These are phyloP conservation scores for Eucalyptus regnans DNA, from an alignment of 345 rosid species.

Conservation along the genomic window DNA sequence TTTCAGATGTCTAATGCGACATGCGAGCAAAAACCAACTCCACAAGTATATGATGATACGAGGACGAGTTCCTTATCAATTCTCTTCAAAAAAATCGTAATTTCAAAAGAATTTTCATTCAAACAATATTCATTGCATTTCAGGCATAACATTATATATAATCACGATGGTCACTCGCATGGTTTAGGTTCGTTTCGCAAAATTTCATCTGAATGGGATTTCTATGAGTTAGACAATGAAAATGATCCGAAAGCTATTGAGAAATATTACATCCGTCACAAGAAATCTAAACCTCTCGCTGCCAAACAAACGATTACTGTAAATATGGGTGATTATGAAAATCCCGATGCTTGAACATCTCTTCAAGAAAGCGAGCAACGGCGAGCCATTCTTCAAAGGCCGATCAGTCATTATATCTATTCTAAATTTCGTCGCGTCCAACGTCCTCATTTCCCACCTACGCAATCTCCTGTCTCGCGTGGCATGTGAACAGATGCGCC, in stretches of 20 bases:
- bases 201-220: too few relatives aligned
- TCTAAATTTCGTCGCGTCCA: background rate
- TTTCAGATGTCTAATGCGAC: rapidly evolving
- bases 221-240: too few relatives aligned
- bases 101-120: too few relatives aligned
- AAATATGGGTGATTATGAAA: too few relatives aligned
- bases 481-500: background rate
- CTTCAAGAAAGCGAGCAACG: background rate
- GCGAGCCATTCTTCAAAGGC: background rate
- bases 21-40: background rate
- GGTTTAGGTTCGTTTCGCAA: rapidly evolving
- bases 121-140: too few relatives aligned
- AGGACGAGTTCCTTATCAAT: too few relatives aligned
- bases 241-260: rapidly evolving
- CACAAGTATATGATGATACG: rapidly evolving
- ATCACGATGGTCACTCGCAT: too few relatives aligned
- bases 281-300: too few relatives aligned
- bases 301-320: too few relatives aligned
- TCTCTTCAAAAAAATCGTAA: too few relatives aligned
- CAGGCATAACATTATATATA: too few relatives aligned
- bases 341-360: background rate
- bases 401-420: background rate
- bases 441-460: background rate
- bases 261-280: rapidly evolving
- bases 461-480: background rate